phyloP scores from a whole-genome alignment of 495 filamentous ascomycete species.

The Talaromyces nanjingensis region DNA sequence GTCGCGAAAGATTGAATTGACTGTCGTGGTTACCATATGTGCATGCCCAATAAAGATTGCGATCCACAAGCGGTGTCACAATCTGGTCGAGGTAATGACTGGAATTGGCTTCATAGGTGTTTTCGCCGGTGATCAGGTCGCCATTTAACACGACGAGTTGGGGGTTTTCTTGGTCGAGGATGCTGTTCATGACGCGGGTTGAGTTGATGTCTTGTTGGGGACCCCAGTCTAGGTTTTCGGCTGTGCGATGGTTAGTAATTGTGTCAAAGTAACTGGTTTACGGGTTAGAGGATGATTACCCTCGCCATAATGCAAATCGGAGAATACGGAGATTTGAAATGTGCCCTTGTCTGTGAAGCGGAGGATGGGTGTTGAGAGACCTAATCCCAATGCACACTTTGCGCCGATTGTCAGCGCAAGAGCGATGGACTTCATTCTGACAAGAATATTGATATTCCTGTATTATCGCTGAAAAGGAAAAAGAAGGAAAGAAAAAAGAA shows the following conservation, averaged over 20 bases:
- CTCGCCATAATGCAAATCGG: slow-evolving; percentile 66
- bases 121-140: slow-evolving; percentile 67
- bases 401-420: not conserved
- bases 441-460: not conserved
- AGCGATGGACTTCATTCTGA: not conserved
- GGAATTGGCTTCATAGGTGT: slow-evolving; percentile 50
- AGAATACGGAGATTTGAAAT: slow-evolving; percentile 53
- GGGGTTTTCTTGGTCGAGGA: slow-evolving; percentile 50
- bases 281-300: slow-evolving; percentile 24
- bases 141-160: slow-evolving; percentile 67
- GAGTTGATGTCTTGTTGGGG: slow-evolving; percentile 54
- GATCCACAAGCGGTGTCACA: slow-evolving; percentile 47
- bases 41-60: slow-evolving; percentile 53
- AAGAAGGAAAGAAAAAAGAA: not conserved
- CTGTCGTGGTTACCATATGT: slow-evolving; percentile 74
- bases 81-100: slow-evolving; percentile 55
- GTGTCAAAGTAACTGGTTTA: not conserved
- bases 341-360: slow-evolving; percentile 27
- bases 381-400: not conserved
- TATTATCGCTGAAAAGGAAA: not conserved
- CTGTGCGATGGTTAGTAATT: slow-evolving; percentile 2
- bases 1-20: slow-evolving; percentile 50
- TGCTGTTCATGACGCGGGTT: slow-evolving; percentile 48
- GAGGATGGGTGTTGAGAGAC: not conserved
- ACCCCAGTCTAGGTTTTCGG: slow-evolving; percentile 48